A percentile compares a stretch with the other conserved stretches of the same genome.
phyloP scores from a whole-genome alignment of 2,329 filamentous ascomycete genomes.

The Arthrobotrys sphaeroides region DNA sequence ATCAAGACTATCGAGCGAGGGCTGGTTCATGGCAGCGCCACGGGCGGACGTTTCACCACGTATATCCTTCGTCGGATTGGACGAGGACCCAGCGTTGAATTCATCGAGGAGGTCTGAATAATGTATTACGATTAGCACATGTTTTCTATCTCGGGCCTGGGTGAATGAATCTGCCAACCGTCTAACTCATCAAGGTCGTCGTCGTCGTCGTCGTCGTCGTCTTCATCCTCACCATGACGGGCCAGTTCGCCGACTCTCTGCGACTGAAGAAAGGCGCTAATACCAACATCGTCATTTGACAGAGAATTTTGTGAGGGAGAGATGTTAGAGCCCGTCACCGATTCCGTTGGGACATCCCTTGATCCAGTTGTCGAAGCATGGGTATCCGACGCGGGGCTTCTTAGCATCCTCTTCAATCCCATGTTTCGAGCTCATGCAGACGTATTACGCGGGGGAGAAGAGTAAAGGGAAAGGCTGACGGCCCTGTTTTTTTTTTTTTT shows the following conservation, averaged over 20 bases:
- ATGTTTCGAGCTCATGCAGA: background rate
- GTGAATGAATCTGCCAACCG: slow-evolving; percentile 66
- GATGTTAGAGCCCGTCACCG: background rate
- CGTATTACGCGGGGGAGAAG: background rate
- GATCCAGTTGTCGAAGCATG: background rate
- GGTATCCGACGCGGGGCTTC: slow-evolving; percentile 8
- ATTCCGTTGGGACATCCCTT: background rate
- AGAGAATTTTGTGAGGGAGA: background rate
- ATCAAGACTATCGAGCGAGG: slow-evolving; percentile 67
- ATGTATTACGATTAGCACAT: background rate
- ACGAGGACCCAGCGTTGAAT: slow-evolving; percentile 65
- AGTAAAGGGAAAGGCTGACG: too few relatives aligned
- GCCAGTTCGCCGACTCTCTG: background rate
- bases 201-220: slow-evolving; percentile 88
- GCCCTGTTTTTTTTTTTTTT: background rate
- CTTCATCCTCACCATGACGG: slow-evolving; percentile 61
- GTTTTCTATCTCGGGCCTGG: background rate
- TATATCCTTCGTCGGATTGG: slow-evolving; percentile 9
- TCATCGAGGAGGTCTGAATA: slow-evolving; percentile 85
- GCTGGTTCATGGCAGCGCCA: slow-evolving; percentile 57
- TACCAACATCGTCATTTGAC: background rate
- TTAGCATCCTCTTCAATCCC: background rate
- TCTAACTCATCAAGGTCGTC: slow-evolving; percentile 92
- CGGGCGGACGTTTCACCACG: slow-evolving; percentile 37
- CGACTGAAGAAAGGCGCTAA: background rate